Base-by-base conservation (phyloP, 1,284 basidiomycete species). In the Ceratobasidium sp. region DNA sequence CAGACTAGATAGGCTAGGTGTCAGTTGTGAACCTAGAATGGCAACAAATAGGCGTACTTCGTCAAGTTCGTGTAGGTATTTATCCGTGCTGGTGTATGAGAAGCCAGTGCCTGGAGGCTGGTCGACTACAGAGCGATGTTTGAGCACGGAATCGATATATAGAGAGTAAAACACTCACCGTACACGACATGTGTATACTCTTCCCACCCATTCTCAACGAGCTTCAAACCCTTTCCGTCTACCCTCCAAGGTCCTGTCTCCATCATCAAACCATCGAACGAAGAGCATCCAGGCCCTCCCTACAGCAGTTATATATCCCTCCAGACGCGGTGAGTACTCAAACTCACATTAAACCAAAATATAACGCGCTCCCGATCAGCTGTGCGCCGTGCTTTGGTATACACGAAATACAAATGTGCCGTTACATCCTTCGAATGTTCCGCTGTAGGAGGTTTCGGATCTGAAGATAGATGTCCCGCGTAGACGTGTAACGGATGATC, bases 211-310 rank as follows among this genome's bases (percentile, higher is more conserved):
- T 96, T 97, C 79, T 97, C 93, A 7, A 91, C 88, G 73, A 92
- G 90, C 80, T 91, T 90, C 78, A 98, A 89, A 18, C 93, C 92
- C n/a, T 93, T 87, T 6, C 91, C 92, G 85, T 95, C 93, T 81
- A 93, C 88, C 77, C 93, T 89, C 90, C 97, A 97, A 3, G 97
- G 97, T 0, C 97, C 97, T 26, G 97, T 89, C 83, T 99, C 97
- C 97, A 99, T 98, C 92, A 99, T 94, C 46, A 97, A 89, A 5
- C 97, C 97, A 83, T 99, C 97, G 84, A 99, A 98, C 2, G 95
- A 97, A 0, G 96, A 98, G 85, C 97, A 99, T 53, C 98, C 97
- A 23, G 96, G 97, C 23, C 95, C 97, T 58, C 95, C 97, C 94
- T 96, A 81, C 33, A 3, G 80, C 26, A 39, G 23, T 26, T 26